These are phyloP conservation scores for Wolfiporia cocos DNA, from an alignment of 1,284 basidiomycete species.

Conservation along the genomic window DNA sequence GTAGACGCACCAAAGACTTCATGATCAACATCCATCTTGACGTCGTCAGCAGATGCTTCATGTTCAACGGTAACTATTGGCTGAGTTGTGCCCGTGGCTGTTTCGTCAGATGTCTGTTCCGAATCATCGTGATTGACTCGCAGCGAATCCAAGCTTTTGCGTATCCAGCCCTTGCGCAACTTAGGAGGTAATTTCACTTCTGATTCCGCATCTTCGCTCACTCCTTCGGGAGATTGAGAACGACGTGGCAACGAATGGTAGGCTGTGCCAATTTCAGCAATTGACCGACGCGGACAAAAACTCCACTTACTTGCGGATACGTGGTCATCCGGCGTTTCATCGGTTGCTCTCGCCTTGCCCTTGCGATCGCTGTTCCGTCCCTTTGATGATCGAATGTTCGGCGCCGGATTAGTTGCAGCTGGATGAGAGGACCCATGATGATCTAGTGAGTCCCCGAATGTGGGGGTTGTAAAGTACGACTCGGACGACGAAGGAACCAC, in stretches of 20 bases:
- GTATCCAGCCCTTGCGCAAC: conserved; percentile 53
- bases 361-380: conserved; percentile 4
- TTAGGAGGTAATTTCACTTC: conserved; percentile 54
- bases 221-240: conserved; percentile 2
- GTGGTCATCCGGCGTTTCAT: conserved; percentile 13
- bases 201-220: conserved; percentile 19
- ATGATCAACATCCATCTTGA: conserved; percentile 23
- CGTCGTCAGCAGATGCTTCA: neutral
- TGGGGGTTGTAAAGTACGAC: no score
- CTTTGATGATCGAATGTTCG: conserved; percentile 4
- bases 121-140: conserved; percentile 6
- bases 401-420: no score
- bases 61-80: conserved; percentile 22
- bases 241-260: conserved; percentile 1
- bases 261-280: neutral
- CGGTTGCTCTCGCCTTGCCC: conserved; percentile 6
- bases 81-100: neutral
- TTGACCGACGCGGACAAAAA: neutral
- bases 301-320: neutral
- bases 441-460: no score
- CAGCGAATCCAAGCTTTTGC: conserved; percentile 24
- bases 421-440: no score
- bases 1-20: conserved; percentile 11
- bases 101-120: neutral
- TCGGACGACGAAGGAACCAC: conserved; percentile 28